Percentiles rank a stretch among this genome's conserved stretches.
Evolutionary conservation across 2,329 filamentous ascomycete genomes (phyloP).

Genomic region (Trichoderma brevicompactum): DNA sequence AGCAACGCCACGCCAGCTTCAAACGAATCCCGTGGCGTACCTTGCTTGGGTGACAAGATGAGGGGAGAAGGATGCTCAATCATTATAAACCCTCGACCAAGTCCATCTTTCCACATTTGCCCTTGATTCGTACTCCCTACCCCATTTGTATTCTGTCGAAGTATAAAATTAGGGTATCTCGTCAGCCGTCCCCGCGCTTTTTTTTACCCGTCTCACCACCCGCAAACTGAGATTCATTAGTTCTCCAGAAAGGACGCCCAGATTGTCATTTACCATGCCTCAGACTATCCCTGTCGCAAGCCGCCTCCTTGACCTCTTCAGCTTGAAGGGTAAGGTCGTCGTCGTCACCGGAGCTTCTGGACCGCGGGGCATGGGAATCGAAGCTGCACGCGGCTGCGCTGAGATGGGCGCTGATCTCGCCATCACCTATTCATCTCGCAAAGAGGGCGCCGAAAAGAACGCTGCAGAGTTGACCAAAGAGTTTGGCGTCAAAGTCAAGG

Average conservation of each 20-base stretch:
- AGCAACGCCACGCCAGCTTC: slow-evolving; percentile 8
- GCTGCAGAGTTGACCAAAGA: slow-evolving; percentile 66
- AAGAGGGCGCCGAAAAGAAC: slow-evolving; percentile 69
- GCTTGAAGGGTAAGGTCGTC: slow-evolving; percentile 72
- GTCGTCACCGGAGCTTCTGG: slow-evolving; percentile 72
- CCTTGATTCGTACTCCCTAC: neutral
- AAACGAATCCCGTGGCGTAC: slow-evolving; percentile 10
- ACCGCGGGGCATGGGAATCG: slow-evolving; percentile 71
- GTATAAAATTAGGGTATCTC: slow-evolving; percentile 11
- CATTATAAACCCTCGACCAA: neutral
- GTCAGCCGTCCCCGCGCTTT: slow-evolving; percentile 1
- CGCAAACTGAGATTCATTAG: neutral
- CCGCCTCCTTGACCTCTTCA: slow-evolving; percentile 69
- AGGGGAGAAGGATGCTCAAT: neutral
- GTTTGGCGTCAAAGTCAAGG: slow-evolving; percentile 70
- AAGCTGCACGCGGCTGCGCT: slow-evolving; percentile 69
- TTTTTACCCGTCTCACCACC: slow-evolving; percentile 4
- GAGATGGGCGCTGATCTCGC: slow-evolving; percentile 73
- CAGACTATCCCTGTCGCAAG: slow-evolving; percentile 60
- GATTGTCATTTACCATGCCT: slow-evolving; percentile 51
- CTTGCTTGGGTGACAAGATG: slow-evolving; percentile 7
- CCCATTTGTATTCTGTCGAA: neutral
- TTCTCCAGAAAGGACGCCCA: neutral
- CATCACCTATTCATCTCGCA: slow-evolving; percentile 73
- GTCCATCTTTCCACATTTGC: neutral